Percentiles rank a stretch among this genome's conserved stretches.
These are phyloP conservation scores for Polyplosphaeria fusca DNA, from an alignment of 495 filamentous ascomycete species.

Conservation along the genomic window DNA sequence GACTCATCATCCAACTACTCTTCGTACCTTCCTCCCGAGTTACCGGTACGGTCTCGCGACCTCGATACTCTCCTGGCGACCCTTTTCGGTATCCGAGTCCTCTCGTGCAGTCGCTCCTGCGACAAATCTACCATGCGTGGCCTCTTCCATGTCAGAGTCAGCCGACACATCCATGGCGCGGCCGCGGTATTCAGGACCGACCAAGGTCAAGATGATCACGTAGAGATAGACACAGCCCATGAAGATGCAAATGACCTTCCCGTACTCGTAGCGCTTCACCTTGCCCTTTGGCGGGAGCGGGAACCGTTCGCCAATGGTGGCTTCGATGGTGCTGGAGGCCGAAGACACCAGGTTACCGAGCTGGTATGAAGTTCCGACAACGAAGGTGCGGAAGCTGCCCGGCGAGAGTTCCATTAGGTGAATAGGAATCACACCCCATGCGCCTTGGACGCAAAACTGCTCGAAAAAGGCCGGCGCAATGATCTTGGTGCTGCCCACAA, in stretches of 20 bases:
- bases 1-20: too few species aligned
- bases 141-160: constrained; percentile 63
- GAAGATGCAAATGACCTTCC: constrained; percentile 88
- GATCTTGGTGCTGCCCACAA: constrained; percentile 56
- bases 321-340: constrained; percentile 78
- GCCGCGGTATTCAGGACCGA: constrained; percentile 74
- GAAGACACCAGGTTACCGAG: constrained; percentile 80
- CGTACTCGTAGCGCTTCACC: constrained; percentile 68
- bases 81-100: constrained; percentile 16
- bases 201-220: constrained; percentile 66
- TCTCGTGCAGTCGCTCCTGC: background rate
- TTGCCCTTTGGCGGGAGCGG: constrained; percentile 57
- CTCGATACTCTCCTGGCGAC: too few species aligned
- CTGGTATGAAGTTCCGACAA: constrained; percentile 80
- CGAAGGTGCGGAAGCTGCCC: constrained; percentile 76
- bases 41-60: too few species aligned
- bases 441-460: constrained; percentile 76
- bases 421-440: constrained; percentile 47
- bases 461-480: constrained; percentile 88
- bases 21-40: too few species aligned
- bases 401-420: constrained; percentile 87
- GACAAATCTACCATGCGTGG: constrained; percentile 15
- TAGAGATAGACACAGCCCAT: constrained; percentile 91
- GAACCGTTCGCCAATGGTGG: constrained; percentile 76
- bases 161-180: constrained; percentile 62